phyloP scores from a whole-genome alignment of 371 early-diverging fungal genomes.

The Syncephalis plumigaleata region DNA sequence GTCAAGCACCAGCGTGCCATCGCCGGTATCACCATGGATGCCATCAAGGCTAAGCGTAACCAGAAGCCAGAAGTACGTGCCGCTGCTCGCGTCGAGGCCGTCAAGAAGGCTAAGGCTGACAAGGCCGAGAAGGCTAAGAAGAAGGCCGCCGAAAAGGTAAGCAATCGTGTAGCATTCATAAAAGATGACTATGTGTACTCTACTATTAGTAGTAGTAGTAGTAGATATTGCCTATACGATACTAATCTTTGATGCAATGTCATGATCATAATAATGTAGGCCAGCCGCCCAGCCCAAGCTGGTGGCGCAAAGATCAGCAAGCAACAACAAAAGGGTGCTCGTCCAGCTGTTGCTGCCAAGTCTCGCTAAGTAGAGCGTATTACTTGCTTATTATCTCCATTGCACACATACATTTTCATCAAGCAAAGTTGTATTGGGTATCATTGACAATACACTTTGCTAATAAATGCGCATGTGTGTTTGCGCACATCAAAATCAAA shows the following conservation, averaged over 20 bases:
- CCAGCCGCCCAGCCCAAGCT: slow-evolving; percentile 1
- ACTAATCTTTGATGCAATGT: too few species aligned
- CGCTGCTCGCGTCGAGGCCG: slow-evolving; percentile 77
- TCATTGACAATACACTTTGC: too few species aligned
- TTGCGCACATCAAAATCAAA: too few species aligned
- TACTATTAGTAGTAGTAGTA: too few species aligned
- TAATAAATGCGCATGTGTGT: too few species aligned
- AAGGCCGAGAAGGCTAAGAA: slow-evolving; percentile 63
- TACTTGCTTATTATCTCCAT: too few species aligned
- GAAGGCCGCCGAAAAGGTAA: slow-evolving; percentile 23
- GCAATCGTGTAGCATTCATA: too few species aligned
- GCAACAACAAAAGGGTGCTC: slow-evolving; percentile 67
- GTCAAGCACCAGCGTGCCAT: slow-evolving; percentile 94
- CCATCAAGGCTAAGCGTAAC: slow-evolving; percentile 88
- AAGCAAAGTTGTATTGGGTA: too few species aligned
- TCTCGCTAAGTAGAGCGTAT: slow-evolving; percentile 45
- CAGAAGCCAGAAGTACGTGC: slow-evolving; percentile 90
- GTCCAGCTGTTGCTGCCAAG: slow-evolving; percentile 68
- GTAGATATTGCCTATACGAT: too few species aligned
- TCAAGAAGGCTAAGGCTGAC: slow-evolving; percentile 75
- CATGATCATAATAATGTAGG: neutral
- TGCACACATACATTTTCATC: too few species aligned
- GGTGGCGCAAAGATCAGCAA: slow-evolving; percentile 2
- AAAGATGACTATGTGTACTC: too few species aligned
- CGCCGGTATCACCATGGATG: slow-evolving; percentile 88